These are phyloP conservation scores for Monocercomonoides exilis DNA, from an alignment of 78 protist species.

Conservation along the genomic window DNA sequence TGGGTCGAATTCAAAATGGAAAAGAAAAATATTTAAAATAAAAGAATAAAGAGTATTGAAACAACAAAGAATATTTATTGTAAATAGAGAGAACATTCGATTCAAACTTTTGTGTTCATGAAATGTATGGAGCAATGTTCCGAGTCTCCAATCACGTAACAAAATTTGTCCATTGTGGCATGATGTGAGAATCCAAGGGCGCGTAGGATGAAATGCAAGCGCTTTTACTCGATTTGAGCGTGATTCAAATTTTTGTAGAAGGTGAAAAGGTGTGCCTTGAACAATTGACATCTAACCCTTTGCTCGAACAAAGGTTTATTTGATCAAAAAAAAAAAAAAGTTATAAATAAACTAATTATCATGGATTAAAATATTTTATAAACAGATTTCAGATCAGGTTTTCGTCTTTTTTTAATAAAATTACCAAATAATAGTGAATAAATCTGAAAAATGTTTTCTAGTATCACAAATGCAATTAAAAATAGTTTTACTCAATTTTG, in stretches of 20 bases:
- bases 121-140: conserved; percentile 81
- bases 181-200: conserved; percentile 91
- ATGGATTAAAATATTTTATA: no score
- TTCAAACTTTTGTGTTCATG: conserved; percentile 93
- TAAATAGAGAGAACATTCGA: not conserved
- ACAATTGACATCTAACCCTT: not conserved
- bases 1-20: no score
- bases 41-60: not conserved
- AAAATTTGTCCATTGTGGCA: conserved; percentile 92
- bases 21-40: not conserved
- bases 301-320: no score
- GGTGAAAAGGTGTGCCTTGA: not conserved
- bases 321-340: no score
- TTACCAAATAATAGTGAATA: no score
- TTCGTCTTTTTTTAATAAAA: no score
- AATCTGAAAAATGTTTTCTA: no score
- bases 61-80: not conserved
- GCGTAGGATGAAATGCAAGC: conserved; percentile 86
- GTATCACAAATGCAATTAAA: no score
- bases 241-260: not conserved
- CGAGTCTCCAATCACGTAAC: conserved; percentile 94
- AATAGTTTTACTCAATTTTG: no score
- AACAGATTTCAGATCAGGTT: no score
- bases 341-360: no score
- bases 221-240: conserved; percentile 64